Conservation (phyloP, 176 grass and related monocot species). For the Melocanna baccifera region DNA sequence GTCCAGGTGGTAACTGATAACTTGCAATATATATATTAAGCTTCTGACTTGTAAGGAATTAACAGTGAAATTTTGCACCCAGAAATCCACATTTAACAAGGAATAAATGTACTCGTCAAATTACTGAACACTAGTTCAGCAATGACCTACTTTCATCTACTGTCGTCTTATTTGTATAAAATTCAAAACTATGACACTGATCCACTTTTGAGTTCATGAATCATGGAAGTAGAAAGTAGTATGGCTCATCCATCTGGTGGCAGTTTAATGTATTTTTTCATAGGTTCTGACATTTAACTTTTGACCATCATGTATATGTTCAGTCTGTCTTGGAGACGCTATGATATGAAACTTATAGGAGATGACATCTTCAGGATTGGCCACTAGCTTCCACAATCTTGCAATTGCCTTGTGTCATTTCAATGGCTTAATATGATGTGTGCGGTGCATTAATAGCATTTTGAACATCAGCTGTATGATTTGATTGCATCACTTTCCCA, state of each 20-base stretch:
- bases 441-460: background rate
- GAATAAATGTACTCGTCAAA: background rate
- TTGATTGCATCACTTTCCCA: background rate
- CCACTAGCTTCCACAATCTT: background rate
- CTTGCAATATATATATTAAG: background rate
- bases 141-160: background rate
- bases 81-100: background rate
- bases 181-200: background rate
- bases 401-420: background rate
- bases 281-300: background rate
- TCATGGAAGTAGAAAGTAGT: background rate
- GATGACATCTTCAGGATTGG: background rate
- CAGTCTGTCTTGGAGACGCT: background rate
- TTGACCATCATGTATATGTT: background rate
- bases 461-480: background rate
- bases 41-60: background rate
- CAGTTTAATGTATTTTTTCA: background rate
- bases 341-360: background rate
- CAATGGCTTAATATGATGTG: background rate
- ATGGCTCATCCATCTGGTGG: background rate
- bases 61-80: background rate
- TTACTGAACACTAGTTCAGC: background rate
- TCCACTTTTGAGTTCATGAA: background rate
- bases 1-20: background rate
- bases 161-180: background rate